Percentiles rank a stretch among this genome's conserved stretches.
These are phyloP conservation scores for Cyclotella sp. DNA, from an alignment of 108 stramenopile genomes.

Conservation along the genomic window DNA sequence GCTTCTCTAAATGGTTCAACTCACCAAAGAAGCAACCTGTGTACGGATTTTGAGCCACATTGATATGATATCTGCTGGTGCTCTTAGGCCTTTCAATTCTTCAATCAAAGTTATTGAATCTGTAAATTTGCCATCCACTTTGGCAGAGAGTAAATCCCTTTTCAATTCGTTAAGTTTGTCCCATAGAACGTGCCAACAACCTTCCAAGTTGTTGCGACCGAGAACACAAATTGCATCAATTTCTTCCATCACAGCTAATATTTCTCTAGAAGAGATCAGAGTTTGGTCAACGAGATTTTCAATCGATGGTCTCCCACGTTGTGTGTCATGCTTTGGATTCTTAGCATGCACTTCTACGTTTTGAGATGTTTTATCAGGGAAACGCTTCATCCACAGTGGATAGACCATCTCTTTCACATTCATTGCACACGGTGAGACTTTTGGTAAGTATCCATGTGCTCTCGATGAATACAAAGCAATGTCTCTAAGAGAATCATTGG, in stretches of 20 bases:
- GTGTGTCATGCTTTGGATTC: background rate
- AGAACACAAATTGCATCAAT: conserved; percentile 25
- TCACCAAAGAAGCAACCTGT: conserved; percentile 21
- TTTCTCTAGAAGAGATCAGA: conserved; percentile 24
- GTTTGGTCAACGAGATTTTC: conserved; percentile 38
- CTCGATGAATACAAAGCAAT: conserved; percentile 51
- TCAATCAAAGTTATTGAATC: conserved; percentile 29
- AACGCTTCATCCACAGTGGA: conserved; percentile 57
- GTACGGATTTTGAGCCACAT: conserved; percentile 38
- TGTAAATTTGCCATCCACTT: conserved; percentile 28
- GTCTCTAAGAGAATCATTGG: conserved; percentile 67
- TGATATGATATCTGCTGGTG: conserved; percentile 41
- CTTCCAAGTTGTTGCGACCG: conserved; percentile 34
- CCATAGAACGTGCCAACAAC: conserved; percentile 48
- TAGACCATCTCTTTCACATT: conserved; percentile 56
- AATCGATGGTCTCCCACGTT: conserved; percentile 15
- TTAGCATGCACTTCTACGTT: background rate
- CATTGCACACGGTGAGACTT: conserved; percentile 53
- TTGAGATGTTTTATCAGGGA: conserved; percentile 22
- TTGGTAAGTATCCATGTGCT: conserved; percentile 69
- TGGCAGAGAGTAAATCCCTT: conserved; percentile 47
- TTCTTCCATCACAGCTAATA: conserved; percentile 24
- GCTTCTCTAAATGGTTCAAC: background rate
- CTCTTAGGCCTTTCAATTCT: conserved; percentile 12
- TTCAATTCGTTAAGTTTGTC: conserved; percentile 45